Evolutionary conservation across 2,329 filamentous ascomycete species (phyloP).

Genomic region (Pseudogymnoascus sp.): DNA sequence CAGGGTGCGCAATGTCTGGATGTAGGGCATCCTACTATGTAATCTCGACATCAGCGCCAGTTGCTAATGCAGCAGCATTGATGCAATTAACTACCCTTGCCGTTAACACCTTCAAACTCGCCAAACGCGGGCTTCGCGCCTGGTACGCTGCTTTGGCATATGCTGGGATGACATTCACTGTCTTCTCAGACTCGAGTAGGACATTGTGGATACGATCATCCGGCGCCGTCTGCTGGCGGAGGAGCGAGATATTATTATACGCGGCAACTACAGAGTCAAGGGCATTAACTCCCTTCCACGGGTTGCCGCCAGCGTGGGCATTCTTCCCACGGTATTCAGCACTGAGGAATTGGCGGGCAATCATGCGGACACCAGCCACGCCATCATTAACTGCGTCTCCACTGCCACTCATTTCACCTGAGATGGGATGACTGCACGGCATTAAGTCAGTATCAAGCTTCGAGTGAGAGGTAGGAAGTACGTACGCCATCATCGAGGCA

Average conservation of each 20-base stretch:
- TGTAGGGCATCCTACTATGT: slow-evolving; percentile 22
- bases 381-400: background rate
- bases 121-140: slow-evolving; percentile 35
- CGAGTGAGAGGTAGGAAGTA: slow-evolving; percentile 7
- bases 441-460: no score
- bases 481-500: slow-evolving; percentile 34
- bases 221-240: slow-evolving; percentile 48
- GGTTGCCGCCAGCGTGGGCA: slow-evolving; percentile 48
- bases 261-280: slow-evolving; percentile 46
- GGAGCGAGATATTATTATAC: slow-evolving; percentile 39
- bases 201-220: slow-evolving; percentile 40
- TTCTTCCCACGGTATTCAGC: slow-evolving; percentile 45
- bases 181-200: slow-evolving; percentile 43
- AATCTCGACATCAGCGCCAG: slow-evolving; percentile 40
- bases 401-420: background rate
- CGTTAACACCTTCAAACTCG: slow-evolving; percentile 32
- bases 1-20: background rate
- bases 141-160: slow-evolving; percentile 37
- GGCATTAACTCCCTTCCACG: slow-evolving; percentile 51
- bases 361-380: slow-evolving; percentile 34
- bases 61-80: slow-evolving; percentile 38
- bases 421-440: background rate
- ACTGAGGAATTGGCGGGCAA: slow-evolving; percentile 40
- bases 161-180: slow-evolving; percentile 49
- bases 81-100: slow-evolving; percentile 39